Evolutionary conservation across 2,329 filamentous ascomycete genomes (phyloP).

Genomic region (Aspergillus cejpii): DNA sequence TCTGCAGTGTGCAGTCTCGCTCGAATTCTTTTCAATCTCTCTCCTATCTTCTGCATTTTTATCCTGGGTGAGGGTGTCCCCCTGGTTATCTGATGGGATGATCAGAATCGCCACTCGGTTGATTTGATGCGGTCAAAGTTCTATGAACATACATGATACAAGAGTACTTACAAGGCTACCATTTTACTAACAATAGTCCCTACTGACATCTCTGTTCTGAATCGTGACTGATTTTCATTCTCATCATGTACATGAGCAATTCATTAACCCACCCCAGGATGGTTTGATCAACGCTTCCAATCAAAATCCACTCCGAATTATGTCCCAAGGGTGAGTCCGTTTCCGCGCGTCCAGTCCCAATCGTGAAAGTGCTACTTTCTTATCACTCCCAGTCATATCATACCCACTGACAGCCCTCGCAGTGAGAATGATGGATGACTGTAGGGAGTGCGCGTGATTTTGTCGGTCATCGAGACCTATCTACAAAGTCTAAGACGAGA

Average conservation of each 20-base stretch:
- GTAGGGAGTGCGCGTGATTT: constrained; percentile 4
- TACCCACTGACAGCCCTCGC: not conserved
- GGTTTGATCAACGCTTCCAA: constrained; percentile 19
- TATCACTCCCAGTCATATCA: not conserved
- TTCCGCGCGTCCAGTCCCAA: not conserved
- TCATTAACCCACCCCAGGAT: constrained; percentile 22
- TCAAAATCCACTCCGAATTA: constrained; percentile 11
- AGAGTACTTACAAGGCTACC: not conserved
- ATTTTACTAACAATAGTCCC: not conserved
- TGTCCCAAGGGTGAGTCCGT: constrained; percentile 7
- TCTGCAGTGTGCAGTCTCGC: no score
- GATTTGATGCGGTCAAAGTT: no score
- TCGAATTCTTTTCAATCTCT: not conserved
- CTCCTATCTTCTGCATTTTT: constrained; percentile 7
- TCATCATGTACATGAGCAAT: constrained; percentile 27
- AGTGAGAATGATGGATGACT: not conserved
- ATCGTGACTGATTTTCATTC: constrained; percentile 16
- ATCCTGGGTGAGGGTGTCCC: not conserved
- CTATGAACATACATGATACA: no score
- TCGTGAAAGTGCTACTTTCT: not conserved
- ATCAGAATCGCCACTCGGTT: no score
- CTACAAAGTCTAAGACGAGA: constrained; percentile 12
- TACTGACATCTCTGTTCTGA: constrained; percentile 6
- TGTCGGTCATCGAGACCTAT: constrained; percentile 12
- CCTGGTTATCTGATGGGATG: not conserved